Evolutionary conservation across 2,329 filamentous ascomycete species (phyloP), one percentile per base, ranked within the genome.

Genomic region (Paracoccidioides brasiliensis): DNA sequence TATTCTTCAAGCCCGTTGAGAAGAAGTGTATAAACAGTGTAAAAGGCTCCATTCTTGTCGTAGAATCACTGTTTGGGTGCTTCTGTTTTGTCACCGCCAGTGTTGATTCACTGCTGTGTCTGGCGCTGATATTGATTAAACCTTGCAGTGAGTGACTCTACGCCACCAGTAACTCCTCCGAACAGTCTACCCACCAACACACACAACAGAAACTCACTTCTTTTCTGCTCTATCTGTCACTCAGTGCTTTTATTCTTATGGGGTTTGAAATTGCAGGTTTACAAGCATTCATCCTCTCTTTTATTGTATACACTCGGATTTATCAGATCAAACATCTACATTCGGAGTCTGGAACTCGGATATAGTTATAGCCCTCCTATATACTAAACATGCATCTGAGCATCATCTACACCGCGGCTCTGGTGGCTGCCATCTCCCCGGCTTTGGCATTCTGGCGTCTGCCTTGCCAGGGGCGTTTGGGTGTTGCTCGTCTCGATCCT

Each of bases 361-460:
- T 14, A 38, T 22, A 49, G 10, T 14, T 28, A 32, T 52, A 52
- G 7, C 12, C 38, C 28, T 12, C 10, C 40, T 52, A 41, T 52
- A 41, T 33, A 42, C 6, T 10, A 15, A 54, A 48, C 15, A 57
- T 57, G 57, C 56, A 40, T 48, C 53, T 56, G 43, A 55, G 51
- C 38, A 7, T 45, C 56, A 28, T 54, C 14, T 30, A 38, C 38
- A 14, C 56, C n/a, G 53, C 56, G 45, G 58, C 48, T 33, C n/a
- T 53, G 22, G 56, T 53, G 42, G 56, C 50, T 41, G 44, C 49
- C 7, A 12, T 61, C 8, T 22, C 57, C 30, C 14, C 57, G 43
- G 43, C 46, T 28, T 58, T 60, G 62, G 90, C 86, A 57, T 95
- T 95, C 72, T 95, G 88, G 88, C 88, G 90, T 67, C 86, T 95